Evolutionary conservation across 1,284 basidiomycete species (phyloP), one percentile per base, ranked within the genome.

Genomic region (Abortiporus biennis): DNA sequence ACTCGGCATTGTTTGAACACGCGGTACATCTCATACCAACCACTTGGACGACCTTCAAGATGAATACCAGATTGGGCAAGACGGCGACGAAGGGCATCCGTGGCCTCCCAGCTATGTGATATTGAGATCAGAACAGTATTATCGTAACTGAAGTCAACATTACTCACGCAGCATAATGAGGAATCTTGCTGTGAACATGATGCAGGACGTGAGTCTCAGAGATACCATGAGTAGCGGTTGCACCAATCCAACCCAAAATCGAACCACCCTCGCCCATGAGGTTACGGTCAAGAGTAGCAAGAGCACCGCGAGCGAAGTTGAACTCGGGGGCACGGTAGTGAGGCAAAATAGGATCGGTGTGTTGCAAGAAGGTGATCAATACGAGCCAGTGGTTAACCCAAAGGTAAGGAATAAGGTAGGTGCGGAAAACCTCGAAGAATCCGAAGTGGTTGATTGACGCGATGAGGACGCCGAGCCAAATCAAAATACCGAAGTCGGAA

Each of bases 301-400:
- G 81, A 15, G 95, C 95, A 48, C 95, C 95, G 55, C 95, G 92
- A 41, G 87, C 74, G 76, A 99, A 99, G 36, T 85, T 96, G 76
- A 95, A 98, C 56, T 87, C 81, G 36, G 83, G 66, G 19, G 85
- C 81, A 53, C 90, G 87, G 78, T 98, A 99, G 70, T 99, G 95
- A 41, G 94, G 93, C 23, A 98, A 75, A 33, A 87, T 63, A 16
- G 93, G 92, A 69, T 98, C 95, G 55, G 95, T 97, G 75, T 98
- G 96, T 69, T 98, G 96, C 47, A 98, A 76, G 84, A 90, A 94
- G 22, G 91, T 93, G 69, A 94, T 92, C 53, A 90, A 61, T 47
- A 95, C 88, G 42, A 95, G 75, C 90, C 91, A 94, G 74, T 90
- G 85, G 69, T 89, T 88, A 36, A 85, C 65, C 80, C 84, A 92